phyloP scores from a whole-genome alignment of 306 rosid genomes.

The Vicia villosa region DNA sequence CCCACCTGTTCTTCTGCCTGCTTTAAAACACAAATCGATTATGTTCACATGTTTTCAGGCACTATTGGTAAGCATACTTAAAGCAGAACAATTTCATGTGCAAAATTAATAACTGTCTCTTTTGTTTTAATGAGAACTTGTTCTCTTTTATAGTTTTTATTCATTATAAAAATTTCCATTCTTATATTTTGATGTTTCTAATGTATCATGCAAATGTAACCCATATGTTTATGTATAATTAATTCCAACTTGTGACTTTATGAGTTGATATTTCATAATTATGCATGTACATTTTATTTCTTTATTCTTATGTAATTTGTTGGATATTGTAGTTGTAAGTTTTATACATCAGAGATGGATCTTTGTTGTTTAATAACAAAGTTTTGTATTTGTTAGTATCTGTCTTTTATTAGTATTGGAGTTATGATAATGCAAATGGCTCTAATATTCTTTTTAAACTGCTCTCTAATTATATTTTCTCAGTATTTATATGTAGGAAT shows the following conservation, averaged over 20 bases:
- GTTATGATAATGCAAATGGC: constrained; percentile 3
- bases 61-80: constrained; percentile 73
- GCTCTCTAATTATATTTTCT: constrained; percentile 9
- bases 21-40: constrained; percentile 80
- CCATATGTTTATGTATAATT: constrained; percentile 29
- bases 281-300: constrained; percentile 26
- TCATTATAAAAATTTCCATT: neutral
- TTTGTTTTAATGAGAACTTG: constrained; percentile 18
- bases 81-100: constrained; percentile 31
- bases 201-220: constrained; percentile 16
- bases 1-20: constrained; percentile 78
- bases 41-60: constrained; percentile 76
- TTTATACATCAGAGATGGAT: constrained; percentile 21
- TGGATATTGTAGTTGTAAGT: constrained; percentile 23
- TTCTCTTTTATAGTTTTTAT: constrained; percentile 22
- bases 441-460: constrained; percentile 19
- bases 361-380: constrained; percentile 28
- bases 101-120: constrained; percentile 13
- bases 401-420: constrained; percentile 10
- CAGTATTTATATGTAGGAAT: constrained; percentile 17
- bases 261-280: constrained; percentile 22
- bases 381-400: constrained; percentile 5
- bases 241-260: constrained; percentile 20
- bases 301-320: constrained; percentile 17
- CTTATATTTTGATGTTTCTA: constrained; percentile 2